A percentile compares a stretch with the other conserved stretches of the same genome.
These are phyloP conservation scores for Triticum monococcum DNA, from an alignment of 176 grass and related monocot genomes.

Conservation along the genomic window DNA sequence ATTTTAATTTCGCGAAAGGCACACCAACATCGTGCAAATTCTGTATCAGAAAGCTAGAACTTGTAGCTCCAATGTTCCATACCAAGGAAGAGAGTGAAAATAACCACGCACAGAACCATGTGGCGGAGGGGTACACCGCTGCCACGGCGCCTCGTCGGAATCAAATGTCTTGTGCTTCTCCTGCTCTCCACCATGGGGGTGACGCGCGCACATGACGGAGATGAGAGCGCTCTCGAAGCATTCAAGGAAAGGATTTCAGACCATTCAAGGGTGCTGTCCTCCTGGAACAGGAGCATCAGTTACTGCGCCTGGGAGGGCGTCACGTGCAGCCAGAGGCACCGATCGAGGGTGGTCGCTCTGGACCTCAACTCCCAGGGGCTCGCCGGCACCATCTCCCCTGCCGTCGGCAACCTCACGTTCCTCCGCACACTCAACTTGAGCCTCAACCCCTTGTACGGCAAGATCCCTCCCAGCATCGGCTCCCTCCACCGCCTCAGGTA, in stretches of 20 bases:
- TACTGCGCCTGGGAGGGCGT: constrained; percentile 7
- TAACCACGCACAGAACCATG: too few species aligned
- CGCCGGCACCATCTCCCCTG: not conserved
- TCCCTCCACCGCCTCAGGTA: not conserved
- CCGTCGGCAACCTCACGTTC: constrained; percentile 2
- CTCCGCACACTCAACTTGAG: not conserved
- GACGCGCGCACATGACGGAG: not conserved
- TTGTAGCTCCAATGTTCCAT: too few species aligned
- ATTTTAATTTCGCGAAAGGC: too few species aligned
- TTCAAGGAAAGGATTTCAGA: not conserved
- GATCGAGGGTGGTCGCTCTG: not conserved
- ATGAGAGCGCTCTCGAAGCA: not conserved
- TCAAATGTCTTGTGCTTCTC: not conserved
- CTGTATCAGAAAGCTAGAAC: too few species aligned
- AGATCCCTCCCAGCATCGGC: constrained; percentile 23
- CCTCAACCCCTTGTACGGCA: not conserved
- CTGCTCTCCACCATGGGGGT: not conserved
- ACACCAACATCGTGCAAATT: too few species aligned
- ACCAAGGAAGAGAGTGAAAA: too few species aligned
- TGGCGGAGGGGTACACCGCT: too few species aligned
- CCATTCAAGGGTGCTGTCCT: not conserved
- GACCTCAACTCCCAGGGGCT: not conserved
- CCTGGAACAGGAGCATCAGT: constrained; percentile 16
- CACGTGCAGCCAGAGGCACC: not conserved
- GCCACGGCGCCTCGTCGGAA: not conserved